Base-by-base conservation (phyloP, 2,329 filamentous ascomycete species). In the Colletotrichum sp. region DNA sequence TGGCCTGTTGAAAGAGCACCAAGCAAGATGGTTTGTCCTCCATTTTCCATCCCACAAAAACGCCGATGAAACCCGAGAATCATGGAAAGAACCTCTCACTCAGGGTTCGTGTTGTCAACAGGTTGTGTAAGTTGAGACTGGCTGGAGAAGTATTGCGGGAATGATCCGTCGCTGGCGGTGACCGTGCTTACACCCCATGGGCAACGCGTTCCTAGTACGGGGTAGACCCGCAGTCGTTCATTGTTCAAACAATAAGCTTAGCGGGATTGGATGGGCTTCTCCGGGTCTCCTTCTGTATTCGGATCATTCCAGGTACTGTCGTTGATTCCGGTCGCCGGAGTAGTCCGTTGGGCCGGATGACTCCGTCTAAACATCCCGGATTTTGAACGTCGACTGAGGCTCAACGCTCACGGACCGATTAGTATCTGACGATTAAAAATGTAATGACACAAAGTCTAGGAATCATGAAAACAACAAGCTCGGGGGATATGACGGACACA, bases 381-480 rank as follows among this genome's bases (percentile, higher is more conserved):
- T 2, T 21, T 21, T 52, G n/a, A 13, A 21, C 10, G 16, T 13
- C 12, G 10, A 8, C n/a, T 52, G 44, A 52, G n/a, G 44, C 44
- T 21, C n/a, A 21, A 24, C 6, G 44, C 44, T 21, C 10, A 13
- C 44, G 44, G 44, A 21, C n/a, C 10, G 44, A 52, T 21, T 13
- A 13, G n/a, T 0, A 52, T 24, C 44, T 52, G 3, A 52, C 2
- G n/a, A 21, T 21, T 8, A 8, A 7, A 21, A 13, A 8, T 21
- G n/a, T 0, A 13, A 52, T 21, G n/a, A 6, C 3, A 13, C 3
- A 6, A 3, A 21, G 0, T 13, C 12, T 52, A 0, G 44, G 6
- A 8, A 52, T 21, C 44, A 52, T 21, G n/a, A 21, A 13, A 12
- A 3, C 10, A 52, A 13, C 44, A 0, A 5, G 12, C n/a, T 21